A percentile compares a stretch with the other conserved stretches of the same genome.
These are phyloP conservation scores for Ramularia endophylla DNA, from an alignment of 2,329 filamentous ascomycete species.

Conservation along the genomic window DNA sequence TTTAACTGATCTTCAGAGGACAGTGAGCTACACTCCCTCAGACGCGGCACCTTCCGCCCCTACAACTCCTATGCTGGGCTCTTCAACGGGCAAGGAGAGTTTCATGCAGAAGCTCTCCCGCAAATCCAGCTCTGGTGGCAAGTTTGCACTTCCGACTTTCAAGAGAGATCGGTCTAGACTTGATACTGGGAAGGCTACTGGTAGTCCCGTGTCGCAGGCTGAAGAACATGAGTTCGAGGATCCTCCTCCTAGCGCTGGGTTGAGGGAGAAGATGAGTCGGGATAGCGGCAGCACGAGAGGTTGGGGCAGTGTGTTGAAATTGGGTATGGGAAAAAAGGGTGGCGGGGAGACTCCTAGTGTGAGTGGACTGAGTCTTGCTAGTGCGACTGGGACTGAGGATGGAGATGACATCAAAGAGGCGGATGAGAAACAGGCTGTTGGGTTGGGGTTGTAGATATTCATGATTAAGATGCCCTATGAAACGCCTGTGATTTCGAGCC, in stretches of 20 bases:
- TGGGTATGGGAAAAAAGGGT: slow-evolving; percentile 29
- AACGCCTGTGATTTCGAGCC: too few relatives aligned
- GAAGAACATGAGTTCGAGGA: slow-evolving; percentile 35
- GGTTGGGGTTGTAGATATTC: too few relatives aligned
- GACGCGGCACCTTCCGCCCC: slow-evolving; percentile 28
- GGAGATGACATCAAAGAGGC: slow-evolving; percentile 4
- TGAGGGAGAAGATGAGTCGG: slow-evolving; percentile 32
- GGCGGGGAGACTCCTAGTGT: slow-evolving; percentile 40
- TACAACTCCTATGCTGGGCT: slow-evolving; percentile 29
- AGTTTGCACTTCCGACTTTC: slow-evolving; percentile 37
- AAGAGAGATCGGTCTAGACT: slow-evolving; percentile 33
- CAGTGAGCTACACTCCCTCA: slow-evolving; percentile 33
- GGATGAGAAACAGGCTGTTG: too few relatives aligned
- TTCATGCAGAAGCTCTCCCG: slow-evolving; percentile 47
- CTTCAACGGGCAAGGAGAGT: slow-evolving; percentile 36
- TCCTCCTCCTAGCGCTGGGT: slow-evolving; percentile 29
- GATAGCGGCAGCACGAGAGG: slow-evolving; percentile 35
- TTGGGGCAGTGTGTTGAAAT: slow-evolving; percentile 42
- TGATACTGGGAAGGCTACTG: slow-evolving; percentile 16
- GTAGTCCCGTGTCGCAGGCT: slow-evolving; percentile 19
- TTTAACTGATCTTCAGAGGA: slow-evolving; percentile 22
- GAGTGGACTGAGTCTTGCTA: slow-evolving; percentile 39
- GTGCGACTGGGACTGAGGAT: slow-evolving; percentile 10
- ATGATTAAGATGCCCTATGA: too few relatives aligned
- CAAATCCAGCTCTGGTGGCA: slow-evolving; percentile 39